These are phyloP conservation scores for Candida tammaniensis DNA, from an alignment of 805 yeast genomes.

Conservation along the genomic window DNA sequence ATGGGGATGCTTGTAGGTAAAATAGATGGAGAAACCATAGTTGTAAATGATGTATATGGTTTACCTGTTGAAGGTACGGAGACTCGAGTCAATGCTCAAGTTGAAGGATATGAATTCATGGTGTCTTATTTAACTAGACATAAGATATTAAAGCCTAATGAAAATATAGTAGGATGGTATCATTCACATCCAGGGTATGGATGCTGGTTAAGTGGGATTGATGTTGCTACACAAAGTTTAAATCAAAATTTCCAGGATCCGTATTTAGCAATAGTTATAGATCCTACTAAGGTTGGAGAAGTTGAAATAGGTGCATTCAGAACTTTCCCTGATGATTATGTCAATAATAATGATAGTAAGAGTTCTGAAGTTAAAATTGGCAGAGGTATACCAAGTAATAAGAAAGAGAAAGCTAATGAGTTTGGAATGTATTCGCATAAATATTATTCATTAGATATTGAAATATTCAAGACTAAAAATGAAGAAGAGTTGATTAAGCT, in stretches of 20 bases:
- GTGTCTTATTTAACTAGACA: constrained; percentile 65
- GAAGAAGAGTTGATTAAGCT: constrained; percentile 13
- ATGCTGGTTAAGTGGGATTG: constrained; percentile 93
- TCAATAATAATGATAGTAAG: constrained; percentile 4
- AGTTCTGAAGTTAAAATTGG: background rate
- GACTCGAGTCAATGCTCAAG: constrained; percentile 90
- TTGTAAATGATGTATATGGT: constrained; percentile 78
- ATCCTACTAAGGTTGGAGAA: constrained; percentile 71
- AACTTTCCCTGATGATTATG: constrained; percentile 50
- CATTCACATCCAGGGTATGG: constrained; percentile 97
- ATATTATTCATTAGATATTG: constrained; percentile 66
- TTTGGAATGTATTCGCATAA: constrained; percentile 69
- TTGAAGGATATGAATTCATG: constrained; percentile 94
- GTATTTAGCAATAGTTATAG: constrained; percentile 82
- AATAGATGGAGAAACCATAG: constrained; percentile 50
- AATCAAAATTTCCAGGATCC: constrained; percentile 92
- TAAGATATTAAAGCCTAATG: constrained; percentile 37
- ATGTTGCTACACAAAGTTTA: constrained; percentile 82
- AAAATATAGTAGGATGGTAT: constrained; percentile 93
- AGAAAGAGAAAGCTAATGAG: constrained; percentile 47
- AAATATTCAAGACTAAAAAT: constrained; percentile 49
- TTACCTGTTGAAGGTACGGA: constrained; percentile 96
- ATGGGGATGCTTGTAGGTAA: constrained; percentile 95
- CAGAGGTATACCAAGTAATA: background rate
- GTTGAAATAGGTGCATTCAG: constrained; percentile 89